Conservation (phyloP, 176 grass and related monocot genomes). For the Cenchrus purpureus region DNA sequence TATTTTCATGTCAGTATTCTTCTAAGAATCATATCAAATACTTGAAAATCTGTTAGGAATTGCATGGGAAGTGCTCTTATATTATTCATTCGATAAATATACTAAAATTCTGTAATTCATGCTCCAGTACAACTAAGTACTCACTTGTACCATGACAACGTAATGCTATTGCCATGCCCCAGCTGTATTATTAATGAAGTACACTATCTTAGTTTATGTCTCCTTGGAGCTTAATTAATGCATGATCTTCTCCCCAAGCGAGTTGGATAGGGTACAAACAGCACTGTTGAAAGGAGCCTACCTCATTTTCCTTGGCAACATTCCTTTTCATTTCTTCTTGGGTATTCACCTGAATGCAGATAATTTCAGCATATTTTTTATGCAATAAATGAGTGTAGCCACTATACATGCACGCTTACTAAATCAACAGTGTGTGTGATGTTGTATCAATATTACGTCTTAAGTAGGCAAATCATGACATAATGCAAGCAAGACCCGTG, state of each 20-base stretch:
- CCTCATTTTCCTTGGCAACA: not conserved
- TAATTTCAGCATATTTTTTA: not conserved
- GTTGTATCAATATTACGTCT: not conserved
- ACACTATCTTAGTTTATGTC: not conserved
- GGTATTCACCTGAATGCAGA: constrained; percentile 25
- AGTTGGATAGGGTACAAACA: not conserved
- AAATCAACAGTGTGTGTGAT: not conserved
- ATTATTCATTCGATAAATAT: not conserved
- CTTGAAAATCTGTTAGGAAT: not conserved
- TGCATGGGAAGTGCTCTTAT: not conserved
- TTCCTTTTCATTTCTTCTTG: constrained; percentile 3
- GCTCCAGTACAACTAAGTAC: not conserved
- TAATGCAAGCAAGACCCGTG: not conserved
- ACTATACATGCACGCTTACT: not conserved
- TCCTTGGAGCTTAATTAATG: constrained; percentile 10
- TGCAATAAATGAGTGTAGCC: not conserved
- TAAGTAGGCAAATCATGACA: not conserved
- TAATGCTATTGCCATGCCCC: not conserved
- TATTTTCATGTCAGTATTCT: not conserved
- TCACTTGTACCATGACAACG: not conserved
- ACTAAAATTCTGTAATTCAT: not conserved
- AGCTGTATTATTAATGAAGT: constrained; percentile 12
- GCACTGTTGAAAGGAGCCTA: not conserved
- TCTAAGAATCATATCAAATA: not conserved
- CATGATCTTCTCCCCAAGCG: not conserved